Evolutionary conservation across 2,329 filamentous ascomycete species (phyloP).

Genomic region (Pleoardoris graminearum): DNA sequence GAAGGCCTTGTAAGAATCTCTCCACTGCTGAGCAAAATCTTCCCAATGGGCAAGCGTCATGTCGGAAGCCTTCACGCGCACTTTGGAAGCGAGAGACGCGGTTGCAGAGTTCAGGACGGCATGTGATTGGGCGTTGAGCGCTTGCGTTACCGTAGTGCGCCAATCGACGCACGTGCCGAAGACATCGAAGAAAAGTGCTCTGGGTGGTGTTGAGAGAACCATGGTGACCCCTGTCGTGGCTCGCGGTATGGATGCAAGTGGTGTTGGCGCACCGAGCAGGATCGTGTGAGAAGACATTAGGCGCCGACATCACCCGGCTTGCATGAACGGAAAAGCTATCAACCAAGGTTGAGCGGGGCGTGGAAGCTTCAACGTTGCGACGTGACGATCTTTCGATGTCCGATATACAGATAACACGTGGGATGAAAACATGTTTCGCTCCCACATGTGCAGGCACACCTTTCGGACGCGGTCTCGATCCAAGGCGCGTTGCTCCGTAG

Average conservation of each 20-base stretch:
- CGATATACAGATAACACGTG: too few relatives aligned
- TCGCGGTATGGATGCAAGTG: conserved; percentile 9
- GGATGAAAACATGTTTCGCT: too few relatives aligned
- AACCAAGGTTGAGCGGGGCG: not conserved
- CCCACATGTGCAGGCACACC: too few relatives aligned
- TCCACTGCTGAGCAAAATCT: conserved; percentile 71
- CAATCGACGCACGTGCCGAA: conserved; percentile 83
- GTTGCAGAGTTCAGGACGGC: conserved; percentile 53
- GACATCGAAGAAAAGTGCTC: conserved; percentile 72
- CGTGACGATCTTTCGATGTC: too few relatives aligned
- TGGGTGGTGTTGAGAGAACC: conserved; percentile 41
- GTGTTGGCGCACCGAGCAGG: conserved; percentile 8
- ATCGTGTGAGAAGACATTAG: conserved; percentile 1
- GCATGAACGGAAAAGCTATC: conserved; percentile 2
- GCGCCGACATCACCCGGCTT: not conserved
- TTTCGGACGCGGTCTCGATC: too few relatives aligned
- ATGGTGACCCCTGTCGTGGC: conserved; percentile 22
- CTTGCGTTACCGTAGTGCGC: conserved; percentile 66
- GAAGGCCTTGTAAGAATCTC: conserved; percentile 65
- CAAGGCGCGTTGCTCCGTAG: too few relatives aligned
- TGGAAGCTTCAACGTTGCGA: too few relatives aligned
- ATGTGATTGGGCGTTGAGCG: conserved; percentile 58
- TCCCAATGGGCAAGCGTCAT: conserved; percentile 65
- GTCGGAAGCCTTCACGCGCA: conserved; percentile 54
- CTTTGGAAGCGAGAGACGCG: conserved; percentile 50